These are phyloP conservation scores for Ogataea salicorniae DNA, from an alignment of 805 yeast genomes.

Conservation along the genomic window DNA sequence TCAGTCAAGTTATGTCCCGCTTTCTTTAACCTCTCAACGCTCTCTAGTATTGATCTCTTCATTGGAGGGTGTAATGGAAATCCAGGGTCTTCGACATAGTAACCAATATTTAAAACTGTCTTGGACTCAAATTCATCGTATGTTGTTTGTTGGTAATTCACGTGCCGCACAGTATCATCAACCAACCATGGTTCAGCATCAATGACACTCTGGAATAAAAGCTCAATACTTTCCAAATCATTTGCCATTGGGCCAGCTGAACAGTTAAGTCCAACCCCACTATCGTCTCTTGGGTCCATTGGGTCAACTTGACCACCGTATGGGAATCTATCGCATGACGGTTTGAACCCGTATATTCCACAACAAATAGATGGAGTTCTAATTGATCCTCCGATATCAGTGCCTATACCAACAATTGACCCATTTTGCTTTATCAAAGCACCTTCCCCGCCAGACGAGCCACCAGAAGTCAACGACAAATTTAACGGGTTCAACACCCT, in stretches of 20 bases:
- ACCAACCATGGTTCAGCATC: constrained; percentile 35
- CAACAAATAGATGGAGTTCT: constrained; percentile 53
- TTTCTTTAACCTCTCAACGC: constrained; percentile 21
- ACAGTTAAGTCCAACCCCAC: constrained; percentile 25
- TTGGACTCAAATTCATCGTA: constrained; percentile 19
- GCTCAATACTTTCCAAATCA: constrained; percentile 42
- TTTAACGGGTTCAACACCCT: constrained; percentile 47
- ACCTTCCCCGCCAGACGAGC: constrained; percentile 64
- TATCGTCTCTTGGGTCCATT: constrained; percentile 21
- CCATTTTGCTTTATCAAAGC: constrained; percentile 51
- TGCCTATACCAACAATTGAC: constrained; percentile 53
- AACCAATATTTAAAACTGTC: constrained; percentile 41
- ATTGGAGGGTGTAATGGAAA: constrained; percentile 56
- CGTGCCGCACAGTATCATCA: constrained; percentile 39
- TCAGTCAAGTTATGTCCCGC: constrained; percentile 47
- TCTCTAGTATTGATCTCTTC: constrained; percentile 35
- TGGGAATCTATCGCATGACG: constrained; percentile 32
- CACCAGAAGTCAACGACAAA: constrained; percentile 49
- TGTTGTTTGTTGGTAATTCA: constrained; percentile 36
- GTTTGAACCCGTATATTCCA: constrained; percentile 51
- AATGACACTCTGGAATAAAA: constrained; percentile 36
- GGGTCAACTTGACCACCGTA: constrained; percentile 21
- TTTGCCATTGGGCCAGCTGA: constrained; percentile 48
- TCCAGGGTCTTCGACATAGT: constrained; percentile 47
- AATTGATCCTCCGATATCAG: constrained; percentile 61